A percentile compares a stretch with the other conserved stretches of the same genome.
Evolutionary conservation across 768 basidiomycete species (phyloP).

Genomic region (Tulasnella sp.): DNA sequence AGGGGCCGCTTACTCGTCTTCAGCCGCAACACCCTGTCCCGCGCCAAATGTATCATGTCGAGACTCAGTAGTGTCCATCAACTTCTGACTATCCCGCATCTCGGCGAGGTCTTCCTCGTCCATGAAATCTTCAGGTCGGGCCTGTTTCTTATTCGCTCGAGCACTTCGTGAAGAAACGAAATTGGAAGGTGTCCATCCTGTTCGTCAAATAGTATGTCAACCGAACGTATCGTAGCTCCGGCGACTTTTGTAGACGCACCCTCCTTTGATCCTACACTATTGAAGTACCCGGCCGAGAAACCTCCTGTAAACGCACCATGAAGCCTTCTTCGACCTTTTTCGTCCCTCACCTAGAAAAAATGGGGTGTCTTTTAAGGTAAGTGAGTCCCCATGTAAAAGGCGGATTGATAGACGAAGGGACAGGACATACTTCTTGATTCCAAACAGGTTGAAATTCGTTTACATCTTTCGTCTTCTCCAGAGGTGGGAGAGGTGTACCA

Average conservation of each 20-base stretch:
- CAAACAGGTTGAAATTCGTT: slow-evolving; percentile 94
- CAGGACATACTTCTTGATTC: slow-evolving; percentile 76
- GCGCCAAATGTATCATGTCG: slow-evolving; percentile 55
- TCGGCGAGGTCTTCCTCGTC: slow-evolving; percentile 95
- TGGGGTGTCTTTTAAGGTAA: slow-evolving; percentile 13
- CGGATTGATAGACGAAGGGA: too few species aligned
- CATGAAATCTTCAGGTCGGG: slow-evolving; percentile 91
- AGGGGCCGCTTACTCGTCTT: slow-evolving; percentile 37
- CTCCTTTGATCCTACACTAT: slow-evolving; percentile 91
- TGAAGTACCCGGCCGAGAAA: slow-evolving; percentile 95
- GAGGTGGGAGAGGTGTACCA: slow-evolving; percentile 84
- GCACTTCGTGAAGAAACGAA: slow-evolving; percentile 82
- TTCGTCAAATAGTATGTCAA: neutral
- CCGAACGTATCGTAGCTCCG: neutral
- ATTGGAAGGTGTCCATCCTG: slow-evolving; percentile 90
- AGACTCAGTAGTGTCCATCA: slow-evolving; percentile 71
- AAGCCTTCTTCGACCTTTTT: slow-evolving; percentile 81
- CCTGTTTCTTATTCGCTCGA: slow-evolving; percentile 45
- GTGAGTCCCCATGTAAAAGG: slow-evolving; percentile 18
- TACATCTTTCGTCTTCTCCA: slow-evolving; percentile 86
- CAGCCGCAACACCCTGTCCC: slow-evolving; percentile 29
- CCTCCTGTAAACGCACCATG: slow-evolving; percentile 99
- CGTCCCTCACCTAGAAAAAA: slow-evolving; percentile 63
- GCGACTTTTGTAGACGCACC: slow-evolving; percentile 35
- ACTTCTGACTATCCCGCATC: slow-evolving; percentile 52